Evolutionary conservation across 768 basidiomycete species (phyloP).

Genomic region (Auriscalpium vulgare): DNA sequence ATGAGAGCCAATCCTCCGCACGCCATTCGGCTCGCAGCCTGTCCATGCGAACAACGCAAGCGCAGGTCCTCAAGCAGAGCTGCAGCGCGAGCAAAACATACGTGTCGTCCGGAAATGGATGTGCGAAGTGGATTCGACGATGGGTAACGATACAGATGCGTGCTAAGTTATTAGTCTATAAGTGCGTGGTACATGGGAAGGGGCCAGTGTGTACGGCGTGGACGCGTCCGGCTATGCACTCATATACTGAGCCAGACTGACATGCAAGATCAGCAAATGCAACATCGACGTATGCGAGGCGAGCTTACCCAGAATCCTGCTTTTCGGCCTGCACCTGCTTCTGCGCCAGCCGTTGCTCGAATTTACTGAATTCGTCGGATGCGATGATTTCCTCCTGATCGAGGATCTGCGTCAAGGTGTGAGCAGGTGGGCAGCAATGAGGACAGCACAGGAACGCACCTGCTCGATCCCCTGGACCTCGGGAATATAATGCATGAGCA

Average conservation of each 20-base stretch:
- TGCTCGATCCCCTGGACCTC: slow-evolving; percentile 90
- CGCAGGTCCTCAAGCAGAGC: no score
- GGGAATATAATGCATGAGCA: slow-evolving; percentile 99
- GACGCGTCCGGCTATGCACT: slow-evolving; percentile 41
- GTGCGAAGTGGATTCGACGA: background rate
- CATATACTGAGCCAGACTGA: slow-evolving; percentile 79
- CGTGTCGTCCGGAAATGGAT: background rate
- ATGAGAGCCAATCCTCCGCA: background rate
- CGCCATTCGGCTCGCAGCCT: background rate
- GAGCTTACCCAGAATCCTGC: slow-evolving; percentile 38
- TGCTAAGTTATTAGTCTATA: background rate
- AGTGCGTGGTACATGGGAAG: background rate
- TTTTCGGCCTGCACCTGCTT: slow-evolving; percentile 25
- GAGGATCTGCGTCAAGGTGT: slow-evolving; percentile 49
- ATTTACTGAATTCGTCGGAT: slow-evolving; percentile 80
- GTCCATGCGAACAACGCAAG: background rate
- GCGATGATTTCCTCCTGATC: slow-evolving; percentile 88
- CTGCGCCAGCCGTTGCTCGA: slow-evolving; percentile 58
- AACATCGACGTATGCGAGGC: slow-evolving; percentile 3
- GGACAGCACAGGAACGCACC: slow-evolving; percentile 32
- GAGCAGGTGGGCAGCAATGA: background rate
- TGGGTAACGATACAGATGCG: slow-evolving; percentile 2
- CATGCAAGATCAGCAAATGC: slow-evolving; percentile 6
- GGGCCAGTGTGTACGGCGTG: background rate
- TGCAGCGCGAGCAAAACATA: background rate